Evolutionary conservation across 192 early-diverging fungal genomes (phyloP).

Genomic region (Coemansia guatemalensis): DNA sequence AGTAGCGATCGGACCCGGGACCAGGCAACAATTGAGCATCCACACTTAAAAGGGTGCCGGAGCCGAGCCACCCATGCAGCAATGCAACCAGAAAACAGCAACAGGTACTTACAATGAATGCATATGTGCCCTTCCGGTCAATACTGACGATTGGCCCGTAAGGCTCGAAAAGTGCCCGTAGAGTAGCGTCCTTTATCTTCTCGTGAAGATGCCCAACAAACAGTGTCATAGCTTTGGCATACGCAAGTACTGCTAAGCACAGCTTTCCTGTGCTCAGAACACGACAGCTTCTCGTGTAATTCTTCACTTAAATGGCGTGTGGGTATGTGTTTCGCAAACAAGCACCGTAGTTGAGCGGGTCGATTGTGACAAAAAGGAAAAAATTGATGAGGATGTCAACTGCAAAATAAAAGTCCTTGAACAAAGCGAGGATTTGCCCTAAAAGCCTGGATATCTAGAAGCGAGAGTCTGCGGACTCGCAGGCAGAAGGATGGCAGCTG

Average conservation of each 20-base stretch:
- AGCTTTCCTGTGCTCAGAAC: not conserved
- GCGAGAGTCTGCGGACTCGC: no score
- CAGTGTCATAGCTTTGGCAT: conserved; percentile 23
- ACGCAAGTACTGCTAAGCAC: no score
- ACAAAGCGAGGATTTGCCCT: no score
- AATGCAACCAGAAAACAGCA: not conserved
- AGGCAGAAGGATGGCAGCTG: no score
- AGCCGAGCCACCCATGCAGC: not conserved
- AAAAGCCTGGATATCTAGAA: no score
- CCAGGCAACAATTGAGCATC: not conserved
- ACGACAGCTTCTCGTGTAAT: not conserved
- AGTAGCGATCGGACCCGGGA: not conserved
- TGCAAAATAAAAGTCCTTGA: no score
- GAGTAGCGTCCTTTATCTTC: conserved; percentile 24
- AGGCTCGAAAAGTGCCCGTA: conserved; percentile 24
- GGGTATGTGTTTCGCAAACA: no score
- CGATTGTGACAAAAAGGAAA: no score
- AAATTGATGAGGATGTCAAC: no score
- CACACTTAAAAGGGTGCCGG: not conserved
- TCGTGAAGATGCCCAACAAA: conserved; percentile 45
- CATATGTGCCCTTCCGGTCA: conserved; percentile 40
- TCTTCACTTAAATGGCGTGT: not conserved
- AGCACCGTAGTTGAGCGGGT: no score
- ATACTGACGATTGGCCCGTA: conserved; percentile 26
- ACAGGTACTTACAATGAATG: conserved; percentile 39